phyloP scores from a whole-genome alignment of 2,329 filamentous ascomycete genomes.

The Eutypa lata region DNA sequence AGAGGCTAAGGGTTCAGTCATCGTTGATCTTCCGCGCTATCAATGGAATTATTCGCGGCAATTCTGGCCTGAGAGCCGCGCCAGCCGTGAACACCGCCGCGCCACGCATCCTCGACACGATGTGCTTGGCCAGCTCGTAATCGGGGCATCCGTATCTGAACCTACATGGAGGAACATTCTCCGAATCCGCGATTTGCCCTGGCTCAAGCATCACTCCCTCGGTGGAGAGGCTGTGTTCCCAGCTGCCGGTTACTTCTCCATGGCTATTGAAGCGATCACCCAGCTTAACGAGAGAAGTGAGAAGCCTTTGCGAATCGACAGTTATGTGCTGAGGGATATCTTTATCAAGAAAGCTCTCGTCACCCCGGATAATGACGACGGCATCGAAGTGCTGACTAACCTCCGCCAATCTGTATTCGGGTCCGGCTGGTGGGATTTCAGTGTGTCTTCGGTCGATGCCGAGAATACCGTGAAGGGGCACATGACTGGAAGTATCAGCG shows the following conservation, averaged over 20 bases:
- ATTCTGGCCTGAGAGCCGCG: constrained; percentile 23
- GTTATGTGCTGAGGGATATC: constrained; percentile 24
- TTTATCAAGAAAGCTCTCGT: constrained; percentile 27
- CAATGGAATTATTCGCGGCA: constrained; percentile 23
- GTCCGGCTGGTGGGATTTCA: constrained; percentile 27
- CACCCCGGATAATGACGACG: constrained; percentile 27
- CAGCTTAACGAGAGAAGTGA: constrained; percentile 12
- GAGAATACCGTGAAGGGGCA: constrained; percentile 19
- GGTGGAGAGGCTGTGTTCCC: constrained; percentile 17
- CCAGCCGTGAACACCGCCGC: constrained; percentile 20
- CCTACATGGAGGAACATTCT: constrained; percentile 23
- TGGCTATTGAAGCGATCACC: constrained; percentile 19
- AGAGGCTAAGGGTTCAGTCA: too few relatives aligned
- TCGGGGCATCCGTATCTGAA: constrained; percentile 8
- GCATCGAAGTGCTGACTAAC: constrained; percentile 25
- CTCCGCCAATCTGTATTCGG: constrained; percentile 13
- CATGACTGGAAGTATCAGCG: constrained; percentile 23
- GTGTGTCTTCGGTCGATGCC: constrained; percentile 22
- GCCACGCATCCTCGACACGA: constrained; percentile 22
- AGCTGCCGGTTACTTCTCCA: constrained; percentile 17
- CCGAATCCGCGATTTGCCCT: constrained; percentile 10
- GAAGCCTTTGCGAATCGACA: constrained; percentile 9
- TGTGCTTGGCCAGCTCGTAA: constrained; percentile 15
- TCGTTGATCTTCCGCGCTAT: constrained; percentile 28
- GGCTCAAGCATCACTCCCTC: constrained; percentile 18